A percentile compares a stretch with the other conserved stretches of the same genome.
phyloP scores from a whole-genome alignment of 176 grass and related monocot species.

The Oryza glaberrima region DNA sequence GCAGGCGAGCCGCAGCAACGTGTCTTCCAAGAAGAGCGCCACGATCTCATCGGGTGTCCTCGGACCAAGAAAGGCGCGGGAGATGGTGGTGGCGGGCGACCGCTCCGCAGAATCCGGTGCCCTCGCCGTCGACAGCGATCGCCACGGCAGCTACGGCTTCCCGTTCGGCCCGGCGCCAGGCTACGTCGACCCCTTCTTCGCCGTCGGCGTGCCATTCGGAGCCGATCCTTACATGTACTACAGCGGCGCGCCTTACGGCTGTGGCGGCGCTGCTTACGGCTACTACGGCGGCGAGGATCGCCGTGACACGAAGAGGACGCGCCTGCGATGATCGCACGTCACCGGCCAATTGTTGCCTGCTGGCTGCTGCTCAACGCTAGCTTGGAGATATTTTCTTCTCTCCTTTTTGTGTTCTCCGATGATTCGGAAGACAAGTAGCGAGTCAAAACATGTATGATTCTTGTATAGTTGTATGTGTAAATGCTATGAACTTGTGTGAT shows the following conservation, averaged over 20 bases:
- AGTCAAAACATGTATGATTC: too few relatives aligned
- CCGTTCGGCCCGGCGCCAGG: constrained; percentile 1
- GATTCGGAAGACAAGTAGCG: background rate
- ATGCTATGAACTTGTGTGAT: too few relatives aligned
- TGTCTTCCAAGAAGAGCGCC: background rate
- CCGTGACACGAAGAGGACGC: constrained; percentile 15
- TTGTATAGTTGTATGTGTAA: too few relatives aligned
- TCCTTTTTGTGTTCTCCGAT: too few relatives aligned
- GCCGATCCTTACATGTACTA: constrained; percentile 23
- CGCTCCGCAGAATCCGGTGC: background rate
- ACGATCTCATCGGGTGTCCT: background rate
- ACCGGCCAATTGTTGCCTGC: too few relatives aligned
- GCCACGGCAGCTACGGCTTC: background rate
- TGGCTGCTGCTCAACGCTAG: too few relatives aligned
- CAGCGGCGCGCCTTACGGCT: background rate
- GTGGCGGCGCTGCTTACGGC: background rate
- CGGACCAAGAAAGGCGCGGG: background rate
- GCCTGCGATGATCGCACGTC: background rate
- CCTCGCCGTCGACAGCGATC: background rate
- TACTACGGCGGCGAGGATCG: background rate
- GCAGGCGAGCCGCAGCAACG: background rate
- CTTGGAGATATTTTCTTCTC: too few relatives aligned
- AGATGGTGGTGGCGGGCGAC: background rate
- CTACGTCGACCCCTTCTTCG: constrained; percentile 20
- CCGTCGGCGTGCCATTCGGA: background rate